Evolutionary conservation across 345 rosid genomes (phyloP).

Genomic region (Ceriops decandra): DNA sequence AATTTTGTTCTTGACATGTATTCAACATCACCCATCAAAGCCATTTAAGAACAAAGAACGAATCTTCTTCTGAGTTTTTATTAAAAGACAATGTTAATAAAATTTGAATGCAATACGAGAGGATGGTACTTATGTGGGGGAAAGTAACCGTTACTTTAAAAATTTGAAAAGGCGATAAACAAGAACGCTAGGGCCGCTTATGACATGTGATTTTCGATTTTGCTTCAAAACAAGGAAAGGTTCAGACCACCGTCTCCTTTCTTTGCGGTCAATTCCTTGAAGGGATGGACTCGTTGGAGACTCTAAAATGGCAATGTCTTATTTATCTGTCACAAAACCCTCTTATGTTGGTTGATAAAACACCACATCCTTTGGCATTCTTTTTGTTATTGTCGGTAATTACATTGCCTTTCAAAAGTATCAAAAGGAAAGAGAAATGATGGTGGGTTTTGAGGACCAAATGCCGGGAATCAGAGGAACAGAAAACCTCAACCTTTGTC

Average conservation of each 20-base stretch:
- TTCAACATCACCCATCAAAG: conserved; percentile 19
- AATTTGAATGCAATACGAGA: conserved; percentile 1
- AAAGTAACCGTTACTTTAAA: conserved; percentile 31
- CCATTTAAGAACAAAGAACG: conserved; percentile 5
- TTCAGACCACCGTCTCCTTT: conserved; percentile 25
- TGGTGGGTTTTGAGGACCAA: conserved; percentile 42
- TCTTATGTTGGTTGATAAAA: conserved; percentile 12
- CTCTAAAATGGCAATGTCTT: neutral
- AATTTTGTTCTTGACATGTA: neutral
- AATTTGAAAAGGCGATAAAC: conserved; percentile 2
- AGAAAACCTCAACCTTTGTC: conserved; percentile 33
- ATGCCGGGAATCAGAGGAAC: conserved; percentile 26
- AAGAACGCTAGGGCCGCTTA: conserved; percentile 50
- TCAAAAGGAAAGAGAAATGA: conserved; percentile 10
- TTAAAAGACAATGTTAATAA: conserved; percentile 9
- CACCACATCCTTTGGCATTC: conserved; percentile 9
- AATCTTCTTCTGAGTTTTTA: neutral
- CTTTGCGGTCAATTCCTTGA: conserved; percentile 56
- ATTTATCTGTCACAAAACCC: conserved; percentile 12
- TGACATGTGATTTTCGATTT: conserved; percentile 33
- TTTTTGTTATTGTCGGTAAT: conserved; percentile 4
- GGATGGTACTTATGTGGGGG: conserved; percentile 11
- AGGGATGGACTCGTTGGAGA: conserved; percentile 39
- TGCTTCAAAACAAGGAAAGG: conserved; percentile 68
- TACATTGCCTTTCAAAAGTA: conserved; percentile 15